Conservation (phyloP, 352 stramenopile species). For the Phytopythium cucurbitacearum region DNA sequence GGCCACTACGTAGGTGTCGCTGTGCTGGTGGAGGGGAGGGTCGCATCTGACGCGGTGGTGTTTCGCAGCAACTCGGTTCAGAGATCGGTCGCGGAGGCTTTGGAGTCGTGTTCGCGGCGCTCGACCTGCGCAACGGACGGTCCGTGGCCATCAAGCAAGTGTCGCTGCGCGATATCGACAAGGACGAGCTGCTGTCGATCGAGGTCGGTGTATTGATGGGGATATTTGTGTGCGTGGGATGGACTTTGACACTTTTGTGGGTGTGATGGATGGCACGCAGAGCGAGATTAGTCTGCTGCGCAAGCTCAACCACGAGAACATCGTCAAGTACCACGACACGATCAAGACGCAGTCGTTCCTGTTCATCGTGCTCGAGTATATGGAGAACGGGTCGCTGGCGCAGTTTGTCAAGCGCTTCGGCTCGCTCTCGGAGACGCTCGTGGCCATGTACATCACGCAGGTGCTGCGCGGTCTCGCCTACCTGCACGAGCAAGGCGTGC, state of each 20-base stretch:
- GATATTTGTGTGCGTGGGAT: not conserved
- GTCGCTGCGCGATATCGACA: slow-evolving; percentile 78
- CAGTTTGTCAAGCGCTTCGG: slow-evolving; percentile 94
- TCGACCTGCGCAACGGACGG: slow-evolving; percentile 78
- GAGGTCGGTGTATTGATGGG: slow-evolving; percentile 30
- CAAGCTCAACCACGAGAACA: slow-evolving; percentile 94
- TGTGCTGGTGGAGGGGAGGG: not conserved
- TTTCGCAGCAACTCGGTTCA: slow-evolving; percentile 78
- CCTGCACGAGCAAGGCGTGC: slow-evolving; percentile 88
- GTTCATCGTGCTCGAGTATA: slow-evolving; percentile 91
- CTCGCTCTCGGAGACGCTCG: slow-evolving; percentile 86
- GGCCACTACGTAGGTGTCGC: slow-evolving; percentile 57
- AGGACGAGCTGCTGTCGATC: slow-evolving; percentile 78
- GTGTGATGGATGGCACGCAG: slow-evolving; percentile 19
- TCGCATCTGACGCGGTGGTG: slow-evolving; percentile 5
- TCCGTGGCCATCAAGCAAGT: slow-evolving; percentile 88
- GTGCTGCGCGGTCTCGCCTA: slow-evolving; percentile 89
- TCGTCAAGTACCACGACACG: slow-evolving; percentile 94
- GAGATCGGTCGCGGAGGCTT: slow-evolving; percentile 92
- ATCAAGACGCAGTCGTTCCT: slow-evolving; percentile 83
- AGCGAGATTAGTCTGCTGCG: slow-evolving; percentile 90
- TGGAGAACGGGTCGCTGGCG: slow-evolving; percentile 92
- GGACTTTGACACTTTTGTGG: not conserved
- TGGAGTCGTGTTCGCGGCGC: slow-evolving; percentile 85
- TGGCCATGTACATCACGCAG: slow-evolving; percentile 92